Percentiles rank a stretch among this genome's conserved stretches.
Evolutionary conservation across 2,329 filamentous ascomycete species (phyloP).

Genomic region (Xylaria sp.): DNA sequence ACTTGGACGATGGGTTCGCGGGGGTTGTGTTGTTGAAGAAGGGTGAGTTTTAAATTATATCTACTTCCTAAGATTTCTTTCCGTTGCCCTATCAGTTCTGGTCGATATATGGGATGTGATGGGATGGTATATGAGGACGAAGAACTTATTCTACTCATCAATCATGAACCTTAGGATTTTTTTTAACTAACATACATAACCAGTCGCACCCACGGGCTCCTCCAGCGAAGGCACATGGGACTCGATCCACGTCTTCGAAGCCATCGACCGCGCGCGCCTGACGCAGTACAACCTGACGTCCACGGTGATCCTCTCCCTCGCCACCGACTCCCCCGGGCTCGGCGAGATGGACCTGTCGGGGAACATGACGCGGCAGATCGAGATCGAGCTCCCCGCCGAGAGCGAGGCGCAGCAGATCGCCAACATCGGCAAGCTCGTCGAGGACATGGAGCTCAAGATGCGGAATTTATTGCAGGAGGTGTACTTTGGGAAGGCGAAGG

Average conservation of each 20-base stretch:
- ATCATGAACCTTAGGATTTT: no score
- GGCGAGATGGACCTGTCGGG: slow-evolving; percentile 91
- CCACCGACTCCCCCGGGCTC: slow-evolving; percentile 65
- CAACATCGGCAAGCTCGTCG: slow-evolving; percentile 91
- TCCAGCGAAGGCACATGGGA: slow-evolving; percentile 87
- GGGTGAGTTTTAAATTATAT: slow-evolving; percentile 57
- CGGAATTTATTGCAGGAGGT: slow-evolving; percentile 97
- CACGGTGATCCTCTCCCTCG: slow-evolving; percentile 91
- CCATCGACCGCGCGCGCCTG: slow-evolving; percentile 86
- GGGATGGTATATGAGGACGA: no score
- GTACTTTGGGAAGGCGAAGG: slow-evolving; percentile 99
- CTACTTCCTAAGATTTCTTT: not conserved
- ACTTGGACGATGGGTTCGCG: slow-evolving; percentile 95
- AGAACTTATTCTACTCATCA: no score
- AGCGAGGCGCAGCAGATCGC: slow-evolving; percentile 92
- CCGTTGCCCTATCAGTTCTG: not conserved
- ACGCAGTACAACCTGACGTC: slow-evolving; percentile 98
- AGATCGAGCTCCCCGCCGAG: slow-evolving; percentile 88
- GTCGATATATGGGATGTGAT: no score
- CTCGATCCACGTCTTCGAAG: slow-evolving; percentile 98
- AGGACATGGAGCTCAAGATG: slow-evolving; percentile 99
- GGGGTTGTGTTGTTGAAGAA: slow-evolving; percentile 97
- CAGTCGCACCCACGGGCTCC: slow-evolving; percentile 69
- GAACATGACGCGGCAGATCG: slow-evolving; percentile 97
- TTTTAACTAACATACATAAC: no score